Evolutionary conservation across 139 green algal species (phyloP).

Genomic region (Haematococcus lacustris): DNA sequence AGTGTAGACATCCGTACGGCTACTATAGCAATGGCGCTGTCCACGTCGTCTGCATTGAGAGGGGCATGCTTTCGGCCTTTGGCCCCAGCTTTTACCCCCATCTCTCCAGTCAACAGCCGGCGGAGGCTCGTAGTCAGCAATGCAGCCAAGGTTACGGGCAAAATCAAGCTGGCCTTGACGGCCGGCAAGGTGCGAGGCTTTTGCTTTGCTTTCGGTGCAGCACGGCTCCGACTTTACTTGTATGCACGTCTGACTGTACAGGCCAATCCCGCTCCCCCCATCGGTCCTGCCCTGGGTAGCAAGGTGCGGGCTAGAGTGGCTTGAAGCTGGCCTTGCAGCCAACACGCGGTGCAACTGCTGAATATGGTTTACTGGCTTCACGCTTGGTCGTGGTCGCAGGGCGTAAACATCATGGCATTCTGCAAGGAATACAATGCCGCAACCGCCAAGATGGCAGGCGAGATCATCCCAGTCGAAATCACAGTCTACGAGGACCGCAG

Average conservation of each 20-base stretch:
- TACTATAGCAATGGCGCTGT: too few species aligned
- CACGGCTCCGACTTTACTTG: neutral
- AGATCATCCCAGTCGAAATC: slow-evolving; percentile 98
- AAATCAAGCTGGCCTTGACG: slow-evolving; percentile 94
- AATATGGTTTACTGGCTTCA: neutral
- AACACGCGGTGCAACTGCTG: neutral
- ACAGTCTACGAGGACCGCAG: slow-evolving; percentile 96
- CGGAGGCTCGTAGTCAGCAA: slow-evolving; percentile 6
- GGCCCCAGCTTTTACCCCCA: too few species aligned
- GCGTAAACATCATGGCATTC: slow-evolving; percentile 99
- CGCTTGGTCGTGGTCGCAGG: slow-evolving; percentile 40
- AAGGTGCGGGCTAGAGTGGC: slow-evolving; percentile 79
- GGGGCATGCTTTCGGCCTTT: too few species aligned
- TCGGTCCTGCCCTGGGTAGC: slow-evolving; percentile 93
- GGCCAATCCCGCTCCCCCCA: slow-evolving; percentile 93
- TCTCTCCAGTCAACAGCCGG: too few species aligned
- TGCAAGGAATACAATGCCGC: slow-evolving; percentile 99
- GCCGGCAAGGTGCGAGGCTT: slow-evolving; percentile 72
- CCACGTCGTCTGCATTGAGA: too few species aligned
- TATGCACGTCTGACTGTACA: slow-evolving; percentile 7
- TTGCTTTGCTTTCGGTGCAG: neutral
- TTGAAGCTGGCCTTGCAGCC: neutral
- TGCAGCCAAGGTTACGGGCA: slow-evolving; percentile 60
- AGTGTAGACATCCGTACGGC: too few species aligned
- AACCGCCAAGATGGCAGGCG: slow-evolving; percentile 90